A percentile compares a stretch with the other conserved stretches of the same genome.
These are phyloP conservation scores for Coprinopsis cinerea DNA, from an alignment of 768 basidiomycete genomes.

Conservation along the genomic window DNA sequence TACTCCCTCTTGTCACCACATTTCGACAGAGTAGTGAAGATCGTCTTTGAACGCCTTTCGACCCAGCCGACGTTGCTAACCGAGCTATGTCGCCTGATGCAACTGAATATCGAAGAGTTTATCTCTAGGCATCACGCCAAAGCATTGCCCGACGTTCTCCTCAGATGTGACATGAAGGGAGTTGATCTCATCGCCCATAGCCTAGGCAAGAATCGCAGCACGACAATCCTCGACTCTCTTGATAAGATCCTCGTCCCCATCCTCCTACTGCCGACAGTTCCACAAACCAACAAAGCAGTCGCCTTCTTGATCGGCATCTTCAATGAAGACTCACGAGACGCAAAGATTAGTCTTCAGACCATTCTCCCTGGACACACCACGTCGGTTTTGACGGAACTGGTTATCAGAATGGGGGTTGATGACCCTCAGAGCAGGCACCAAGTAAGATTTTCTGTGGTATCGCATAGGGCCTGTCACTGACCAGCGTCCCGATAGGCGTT, in stretches of 20 bases:
- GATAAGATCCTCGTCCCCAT: conserved; percentile 59
- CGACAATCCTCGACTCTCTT: conserved; percentile 46
- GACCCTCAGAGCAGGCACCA: conserved; percentile 35
- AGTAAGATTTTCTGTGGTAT: conserved; percentile 26
- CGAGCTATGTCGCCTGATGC: conserved; percentile 68
- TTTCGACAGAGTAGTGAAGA: conserved; percentile 59
- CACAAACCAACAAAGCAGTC: conserved; percentile 52
- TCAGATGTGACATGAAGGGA: conserved; percentile 48
- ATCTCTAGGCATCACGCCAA: conserved; percentile 55
- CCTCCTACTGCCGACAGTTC: conserved; percentile 51
- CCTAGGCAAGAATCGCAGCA: conserved; percentile 33
- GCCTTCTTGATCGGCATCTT: conserved; percentile 59
- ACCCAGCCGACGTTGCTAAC: conserved; percentile 51
- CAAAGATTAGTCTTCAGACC: conserved; percentile 36
- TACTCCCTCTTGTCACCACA: conserved; percentile 69
- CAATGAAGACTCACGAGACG: conserved; percentile 36
- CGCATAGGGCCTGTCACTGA: background rate
- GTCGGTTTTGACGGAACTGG: conserved; percentile 66
- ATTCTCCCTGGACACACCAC: conserved; percentile 65
- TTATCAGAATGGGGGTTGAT: conserved; percentile 73
- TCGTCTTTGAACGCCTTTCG: conserved; percentile 53
- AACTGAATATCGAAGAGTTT: conserved; percentile 51
- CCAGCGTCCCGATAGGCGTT: conserved; percentile 23
- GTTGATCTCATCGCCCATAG: conserved; percentile 58
- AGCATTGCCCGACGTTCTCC: conserved; percentile 68